Percentiles rank a stretch among this genome's conserved stretches.
phyloP scores from a whole-genome alignment of 306 rosid species.

The Arachis stenosperma region DNA sequence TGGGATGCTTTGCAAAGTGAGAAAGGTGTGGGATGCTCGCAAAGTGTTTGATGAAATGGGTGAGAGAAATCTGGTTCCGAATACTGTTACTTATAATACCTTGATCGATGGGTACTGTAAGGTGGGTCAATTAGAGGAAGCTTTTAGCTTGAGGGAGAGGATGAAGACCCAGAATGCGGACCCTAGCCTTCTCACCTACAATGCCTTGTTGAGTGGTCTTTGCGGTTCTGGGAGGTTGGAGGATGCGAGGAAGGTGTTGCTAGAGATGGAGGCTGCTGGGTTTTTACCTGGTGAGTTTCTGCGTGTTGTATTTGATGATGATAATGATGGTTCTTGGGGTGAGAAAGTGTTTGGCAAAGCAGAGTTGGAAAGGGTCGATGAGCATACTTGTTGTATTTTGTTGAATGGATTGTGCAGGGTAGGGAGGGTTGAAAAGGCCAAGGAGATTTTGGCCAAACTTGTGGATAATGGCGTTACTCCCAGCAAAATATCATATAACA shows the following conservation, averaged over 20 bases:
- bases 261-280: constrained; percentile 61
- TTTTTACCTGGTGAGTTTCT: constrained; percentile 63
- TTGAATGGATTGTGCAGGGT: constrained; percentile 69
- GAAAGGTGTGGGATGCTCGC: constrained; percentile 60
- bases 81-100: constrained; percentile 66
- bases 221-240: constrained; percentile 61
- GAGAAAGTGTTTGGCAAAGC: constrained; percentile 46
- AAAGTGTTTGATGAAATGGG: constrained; percentile 73
- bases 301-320: constrained; percentile 57
- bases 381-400: constrained; percentile 54
- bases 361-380: constrained; percentile 37
- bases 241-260: constrained; percentile 54
- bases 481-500: constrained; percentile 57
- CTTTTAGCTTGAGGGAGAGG: constrained; percentile 60
- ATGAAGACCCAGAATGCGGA: constrained; percentile 60
- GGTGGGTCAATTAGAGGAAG: constrained; percentile 63
- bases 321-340: constrained; percentile 44
- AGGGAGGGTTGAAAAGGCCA: constrained; percentile 63
- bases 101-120: constrained; percentile 73
- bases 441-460: constrained; percentile 61
- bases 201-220: constrained; percentile 66
- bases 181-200: constrained; percentile 63
- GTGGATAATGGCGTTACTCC: constrained; percentile 56
- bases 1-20: constrained; percentile 57
- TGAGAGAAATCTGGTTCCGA: constrained; percentile 43